Base-by-base conservation (phyloP, 2,329 filamentous ascomycete species). In the Bipolaris victoriae region DNA sequence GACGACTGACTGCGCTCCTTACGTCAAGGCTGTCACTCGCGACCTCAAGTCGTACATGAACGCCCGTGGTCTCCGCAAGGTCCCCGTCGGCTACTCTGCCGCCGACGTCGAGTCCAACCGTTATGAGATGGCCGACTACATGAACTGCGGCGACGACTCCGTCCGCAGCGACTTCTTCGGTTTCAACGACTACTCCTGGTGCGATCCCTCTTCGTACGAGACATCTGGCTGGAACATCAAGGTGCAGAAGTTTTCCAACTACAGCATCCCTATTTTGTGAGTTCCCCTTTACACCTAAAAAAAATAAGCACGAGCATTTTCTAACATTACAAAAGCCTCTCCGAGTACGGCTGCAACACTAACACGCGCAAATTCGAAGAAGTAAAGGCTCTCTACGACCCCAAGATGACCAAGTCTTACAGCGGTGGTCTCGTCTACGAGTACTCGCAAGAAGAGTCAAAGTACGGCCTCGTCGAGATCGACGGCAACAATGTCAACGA, bases 381-480 rank as follows among this genome's bases (percentile, higher is more conserved):
- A 80, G 80, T 97, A 50, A 78, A 78, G 46, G 83, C 93, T 44
- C 83, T 99, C 56, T 98, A 97, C 88, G 86, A 82, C 78, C 79
- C 78, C 18, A 76, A 97, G 58, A 98, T 98, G 94, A 92, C 89
- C 7, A 68, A 77, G 16, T 92, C 97, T 70, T 98, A 97, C 85
- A 97, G 93, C 39, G 95, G 95, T 70, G 95, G 95, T 76, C 86
- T 99, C 37, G 90, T 97, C 77, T 99, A 97, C 81, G 93, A 98
- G 79, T 99, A 97, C 82, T 88, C 90, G 9, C 80, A 90, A 71
- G 83, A 83, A 60, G 91, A 66, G 7, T 70, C 88, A 80, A 83
- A 88, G 44, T 98, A 88, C 77, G 64, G 93, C 63, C 88, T 96
- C 57, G 92, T 93, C 73, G 79, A 85, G 56, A 81, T 95, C 71